A percentile compares a stretch with the other conserved stretches of the same genome.
Conservation (phyloP, 129 eudicot species). For the Arctium lappa region DNA sequence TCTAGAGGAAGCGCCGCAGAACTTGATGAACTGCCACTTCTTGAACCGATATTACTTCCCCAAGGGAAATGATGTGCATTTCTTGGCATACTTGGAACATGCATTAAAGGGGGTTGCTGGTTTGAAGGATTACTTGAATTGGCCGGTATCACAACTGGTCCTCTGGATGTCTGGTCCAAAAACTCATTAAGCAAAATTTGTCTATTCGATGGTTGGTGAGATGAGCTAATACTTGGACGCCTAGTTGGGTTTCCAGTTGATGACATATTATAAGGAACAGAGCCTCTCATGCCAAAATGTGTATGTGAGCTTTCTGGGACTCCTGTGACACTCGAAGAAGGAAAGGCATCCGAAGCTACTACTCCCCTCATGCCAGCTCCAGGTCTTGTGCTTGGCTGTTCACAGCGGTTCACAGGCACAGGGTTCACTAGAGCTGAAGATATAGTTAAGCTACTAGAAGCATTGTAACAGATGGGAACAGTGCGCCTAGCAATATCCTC, state of each 20-base stretch:
- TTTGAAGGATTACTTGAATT: constrained; percentile 26
- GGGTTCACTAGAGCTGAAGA: constrained; percentile 38
- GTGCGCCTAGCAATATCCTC: constrained; percentile 14
- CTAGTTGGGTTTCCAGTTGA: constrained; percentile 31
- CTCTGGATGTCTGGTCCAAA: constrained; percentile 39
- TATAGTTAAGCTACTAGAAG: constrained; percentile 50
- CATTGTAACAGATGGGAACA: constrained; percentile 18
- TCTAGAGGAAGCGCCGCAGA: constrained; percentile 34
- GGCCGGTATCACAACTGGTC: constrained; percentile 14
- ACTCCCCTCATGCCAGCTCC: constrained; percentile 36
- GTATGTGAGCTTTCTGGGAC: constrained; percentile 42
- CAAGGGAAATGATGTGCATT: constrained; percentile 37
- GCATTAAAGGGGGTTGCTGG: constrained; percentile 41
- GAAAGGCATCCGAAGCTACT: constrained; percentile 17
- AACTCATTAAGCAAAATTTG: constrained; percentile 37
- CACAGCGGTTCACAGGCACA: constrained; percentile 26
- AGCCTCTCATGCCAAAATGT: constrained; percentile 32
- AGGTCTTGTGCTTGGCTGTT: constrained; percentile 35
- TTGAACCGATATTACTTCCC: constrained; percentile 40
- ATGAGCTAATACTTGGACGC: constrained; percentile 24
- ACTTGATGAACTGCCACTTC: constrained; percentile 41
- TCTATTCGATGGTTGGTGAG: constrained; percentile 33
- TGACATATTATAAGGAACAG: constrained; percentile 15
- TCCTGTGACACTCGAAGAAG: constrained; percentile 30
- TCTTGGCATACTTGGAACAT: constrained; percentile 40